A percentile compares a stretch with the other conserved stretches of the same genome.
Conservation (phyloP, 257 asterid species). For the Rehmannia glutinosa region DNA sequence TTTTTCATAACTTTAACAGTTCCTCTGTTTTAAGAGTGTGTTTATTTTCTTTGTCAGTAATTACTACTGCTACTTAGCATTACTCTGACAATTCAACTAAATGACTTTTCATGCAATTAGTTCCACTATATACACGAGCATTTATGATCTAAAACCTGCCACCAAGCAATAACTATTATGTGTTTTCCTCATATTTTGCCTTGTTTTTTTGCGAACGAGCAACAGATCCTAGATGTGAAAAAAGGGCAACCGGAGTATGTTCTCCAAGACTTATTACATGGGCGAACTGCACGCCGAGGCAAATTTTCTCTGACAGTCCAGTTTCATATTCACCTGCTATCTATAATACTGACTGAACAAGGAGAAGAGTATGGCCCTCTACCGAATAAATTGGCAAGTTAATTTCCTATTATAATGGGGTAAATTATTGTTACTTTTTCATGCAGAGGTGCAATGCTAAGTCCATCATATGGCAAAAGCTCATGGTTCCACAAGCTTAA, state of each 20-base stretch:
- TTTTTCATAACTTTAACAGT: background rate
- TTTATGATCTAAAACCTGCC: background rate
- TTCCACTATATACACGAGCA: background rate
- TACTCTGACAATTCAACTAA: background rate
- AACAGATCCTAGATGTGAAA: constrained; percentile 30
- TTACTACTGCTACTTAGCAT: background rate
- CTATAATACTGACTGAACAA: constrained; percentile 37
- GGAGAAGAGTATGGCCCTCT: constrained; percentile 46
- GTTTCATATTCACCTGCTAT: constrained; percentile 47
- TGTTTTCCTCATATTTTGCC: background rate
- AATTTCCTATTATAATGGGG: background rate
- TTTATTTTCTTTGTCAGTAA: background rate
- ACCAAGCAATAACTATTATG: background rate
- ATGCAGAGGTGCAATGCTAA: constrained; percentile 30
- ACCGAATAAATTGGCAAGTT: constrained; percentile 9
- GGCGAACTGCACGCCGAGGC: constrained; percentile 44
- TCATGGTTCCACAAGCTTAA: constrained; percentile 48
- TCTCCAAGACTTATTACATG: constrained; percentile 45
- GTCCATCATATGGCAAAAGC: constrained; percentile 25
- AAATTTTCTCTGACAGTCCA: constrained; percentile 40
- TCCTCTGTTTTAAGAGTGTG: background rate
- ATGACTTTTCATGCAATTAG: background rate
- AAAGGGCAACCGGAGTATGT: constrained; percentile 20
- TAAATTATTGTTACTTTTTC: constrained; percentile 4
- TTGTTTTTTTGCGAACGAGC: background rate